phyloP scores from a whole-genome alignment of 768 basidiomycete species.

The Rhizopogon salebrosus region DNA sequence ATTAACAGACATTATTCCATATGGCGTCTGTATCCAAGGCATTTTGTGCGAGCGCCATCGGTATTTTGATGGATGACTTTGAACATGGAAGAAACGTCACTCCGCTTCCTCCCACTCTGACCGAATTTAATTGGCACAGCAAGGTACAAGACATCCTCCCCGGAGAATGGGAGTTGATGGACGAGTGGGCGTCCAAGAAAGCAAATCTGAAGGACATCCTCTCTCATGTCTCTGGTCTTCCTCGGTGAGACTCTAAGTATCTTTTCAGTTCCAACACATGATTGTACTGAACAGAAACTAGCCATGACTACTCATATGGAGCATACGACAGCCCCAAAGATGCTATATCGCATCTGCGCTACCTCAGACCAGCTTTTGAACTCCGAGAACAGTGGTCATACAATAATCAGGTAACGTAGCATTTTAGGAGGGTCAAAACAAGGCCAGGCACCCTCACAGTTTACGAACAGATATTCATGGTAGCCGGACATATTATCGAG shows the following conservation, averaged over 20 bases:
- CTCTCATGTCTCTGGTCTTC: slow-evolving; percentile 36
- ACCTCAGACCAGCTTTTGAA: slow-evolving; percentile 29
- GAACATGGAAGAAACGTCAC: slow-evolving; percentile 29
- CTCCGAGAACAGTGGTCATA: slow-evolving; percentile 34
- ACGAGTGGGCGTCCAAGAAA: slow-evolving; percentile 34
- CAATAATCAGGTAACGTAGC: slow-evolving; percentile 29
- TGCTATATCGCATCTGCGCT: slow-evolving; percentile 18
- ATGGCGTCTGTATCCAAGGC: slow-evolving; percentile 35
- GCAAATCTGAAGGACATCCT: slow-evolving; percentile 34
- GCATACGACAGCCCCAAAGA: slow-evolving; percentile 22
- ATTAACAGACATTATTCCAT: slow-evolving; percentile 31
- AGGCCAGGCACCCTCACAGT: background rate
- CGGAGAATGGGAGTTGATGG: slow-evolving; percentile 35
- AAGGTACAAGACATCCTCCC: slow-evolving; percentile 34
- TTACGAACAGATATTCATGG: slow-evolving; percentile 33
- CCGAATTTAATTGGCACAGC: slow-evolving; percentile 31
- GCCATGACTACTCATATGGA: slow-evolving; percentile 30
- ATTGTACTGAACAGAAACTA: slow-evolving; percentile 2
- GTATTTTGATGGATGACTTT: slow-evolving; percentile 39
- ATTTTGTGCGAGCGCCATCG: slow-evolving; percentile 33
- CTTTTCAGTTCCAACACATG: background rate
- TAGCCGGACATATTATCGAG: slow-evolving; percentile 28
- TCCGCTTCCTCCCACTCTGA: slow-evolving; percentile 26
- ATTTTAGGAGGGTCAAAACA: background rate
- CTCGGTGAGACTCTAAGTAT: slow-evolving; percentile 18